Evolutionary conservation across 768 basidiomycete species (phyloP), one percentile per base, ranked within the genome.

Genomic region (Coprinellus micaceus): DNA sequence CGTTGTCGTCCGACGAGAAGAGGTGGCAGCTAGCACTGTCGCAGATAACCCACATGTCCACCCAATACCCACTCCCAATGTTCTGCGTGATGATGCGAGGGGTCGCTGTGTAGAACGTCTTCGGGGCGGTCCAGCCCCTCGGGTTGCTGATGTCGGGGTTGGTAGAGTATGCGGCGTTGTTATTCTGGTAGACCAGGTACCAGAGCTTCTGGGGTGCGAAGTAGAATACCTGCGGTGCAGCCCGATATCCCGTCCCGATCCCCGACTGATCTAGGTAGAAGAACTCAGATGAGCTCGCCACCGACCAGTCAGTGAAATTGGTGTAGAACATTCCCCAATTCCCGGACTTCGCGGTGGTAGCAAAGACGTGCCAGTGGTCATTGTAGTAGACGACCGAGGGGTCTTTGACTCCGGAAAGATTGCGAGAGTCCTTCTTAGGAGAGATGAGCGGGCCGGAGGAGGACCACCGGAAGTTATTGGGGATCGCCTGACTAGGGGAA

Each of bases 41-140:
- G 44, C 64, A 65, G 41, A 65, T 65, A 37, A 63, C 64, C 64
- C 64, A 65, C 58, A 65, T 60, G 53, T 65, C 64, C 17, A 65
- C 51, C 64, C 62, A 63, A 29, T 60, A 58, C 7, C 60, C 62
- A 30, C 46, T 47, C 1, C 61, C 62, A 22, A 65, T 65, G 45
- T 63, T 61, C 30, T 58, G 49, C 29, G n/a, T 10, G 48, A 63
- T 54, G 24, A 61, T 65, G 19, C 30, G n/a, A 3, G 60, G 60
- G 22, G 45, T 58, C 2, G 30, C 46, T 47, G 40, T 45, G 55
- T 57, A 63, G 54, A 65, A 61, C 12, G 54, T 58, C 29, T 61
- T 60, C 2, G 59, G 40, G 7, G 60, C 54, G 6, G 53, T 57
- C 64, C 64, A 63, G 4, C 62, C 64, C 6, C 19, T 57, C 1